Percentiles rank a stretch among this genome's conserved stretches.
phyloP scores from a whole-genome alignment of 306 rosid species.

The Castanea sativa region DNA sequence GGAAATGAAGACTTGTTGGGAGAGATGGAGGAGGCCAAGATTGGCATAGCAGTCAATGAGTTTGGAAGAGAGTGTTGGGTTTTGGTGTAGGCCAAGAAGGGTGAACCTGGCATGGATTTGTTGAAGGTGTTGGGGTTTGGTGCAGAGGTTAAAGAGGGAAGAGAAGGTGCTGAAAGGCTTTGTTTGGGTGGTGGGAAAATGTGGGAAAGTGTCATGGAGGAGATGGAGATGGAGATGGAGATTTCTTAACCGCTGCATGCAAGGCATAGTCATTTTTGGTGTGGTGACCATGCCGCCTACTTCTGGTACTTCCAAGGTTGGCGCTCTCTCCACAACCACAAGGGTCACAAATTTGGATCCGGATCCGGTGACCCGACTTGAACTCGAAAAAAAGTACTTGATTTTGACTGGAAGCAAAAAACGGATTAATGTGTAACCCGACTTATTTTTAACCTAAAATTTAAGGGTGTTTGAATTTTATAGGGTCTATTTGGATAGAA shows the following conservation, averaged over 20 bases:
- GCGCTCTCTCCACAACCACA: too few relatives aligned
- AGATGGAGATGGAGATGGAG: background rate
- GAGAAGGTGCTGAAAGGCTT: slow-evolving; percentile 41
- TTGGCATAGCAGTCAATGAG: slow-evolving; percentile 59
- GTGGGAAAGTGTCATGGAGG: background rate
- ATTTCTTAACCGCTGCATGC: slow-evolving; percentile 18
- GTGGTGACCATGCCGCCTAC: background rate
- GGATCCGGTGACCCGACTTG: too few relatives aligned
- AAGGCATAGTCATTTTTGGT: slow-evolving; percentile 22
- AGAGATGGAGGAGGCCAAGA: slow-evolving; percentile 41
- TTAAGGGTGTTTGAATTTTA: too few relatives aligned
- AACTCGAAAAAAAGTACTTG: too few relatives aligned
- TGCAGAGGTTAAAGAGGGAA: slow-evolving; percentile 55
- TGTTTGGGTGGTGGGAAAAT: slow-evolving; percentile 37
- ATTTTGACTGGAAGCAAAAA: too few relatives aligned
- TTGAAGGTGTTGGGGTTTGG: slow-evolving; percentile 46
- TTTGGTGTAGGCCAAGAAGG: slow-evolving; percentile 71
- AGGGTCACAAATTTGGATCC: too few relatives aligned
- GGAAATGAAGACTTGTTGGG: slow-evolving; percentile 45
- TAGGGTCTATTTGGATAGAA: too few relatives aligned
- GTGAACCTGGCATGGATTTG: slow-evolving; percentile 70
- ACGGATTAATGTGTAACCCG: too few relatives aligned
- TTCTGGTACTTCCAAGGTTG: too few relatives aligned
- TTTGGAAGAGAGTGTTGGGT: slow-evolving; percentile 50
- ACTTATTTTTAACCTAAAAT: too few relatives aligned